phyloP scores from a whole-genome alignment of 371 early-diverging fungal genomes.

The Nosema bombycis region DNA sequence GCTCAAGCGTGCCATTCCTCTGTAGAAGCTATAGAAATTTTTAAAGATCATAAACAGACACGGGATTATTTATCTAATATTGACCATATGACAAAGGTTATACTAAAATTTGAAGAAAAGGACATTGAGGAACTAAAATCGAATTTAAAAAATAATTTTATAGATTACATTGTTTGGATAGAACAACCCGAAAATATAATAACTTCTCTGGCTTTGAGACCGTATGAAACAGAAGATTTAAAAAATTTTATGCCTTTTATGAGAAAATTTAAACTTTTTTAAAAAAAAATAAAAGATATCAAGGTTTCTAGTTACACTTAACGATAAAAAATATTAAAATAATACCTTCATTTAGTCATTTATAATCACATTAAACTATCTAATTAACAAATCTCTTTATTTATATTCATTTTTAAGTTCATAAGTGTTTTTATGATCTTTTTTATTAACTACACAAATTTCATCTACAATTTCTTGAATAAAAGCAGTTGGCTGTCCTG shows the following conservation, averaged over 20 bases:
- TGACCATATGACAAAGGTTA: conserved; percentile 46
- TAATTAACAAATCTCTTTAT: conserved; percentile 9
- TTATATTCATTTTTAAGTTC: conserved; percentile 65
- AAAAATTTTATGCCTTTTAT: conserved; percentile 1
- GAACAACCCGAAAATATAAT: conserved; percentile 62
- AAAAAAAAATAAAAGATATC: not conserved
- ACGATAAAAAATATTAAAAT: not conserved
- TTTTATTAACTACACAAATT: conserved; percentile 65
- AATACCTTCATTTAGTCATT: not conserved
- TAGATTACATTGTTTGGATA: conserved; percentile 53
- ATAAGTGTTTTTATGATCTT: conserved; percentile 65
- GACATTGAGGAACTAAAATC: conserved; percentile 33
- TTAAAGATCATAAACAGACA: conserved; percentile 13
- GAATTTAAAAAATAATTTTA: conserved; percentile 13
- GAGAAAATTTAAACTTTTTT: conserved; percentile 38
- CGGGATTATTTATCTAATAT: conserved; percentile 37
- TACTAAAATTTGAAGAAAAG: conserved; percentile 46
- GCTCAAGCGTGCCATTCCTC: conserved; percentile 63
- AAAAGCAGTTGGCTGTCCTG: conserved; percentile 66
- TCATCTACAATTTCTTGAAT: conserved; percentile 65
- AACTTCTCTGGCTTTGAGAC: conserved; percentile 49
- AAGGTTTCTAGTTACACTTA: not conserved
- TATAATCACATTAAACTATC: no score
- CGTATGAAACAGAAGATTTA: conserved; percentile 22
- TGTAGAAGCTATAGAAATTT: conserved; percentile 26